Evolutionary conservation across 2,329 filamentous ascomycete species (phyloP).

Genomic region (Fusarium nurragi): DNA sequence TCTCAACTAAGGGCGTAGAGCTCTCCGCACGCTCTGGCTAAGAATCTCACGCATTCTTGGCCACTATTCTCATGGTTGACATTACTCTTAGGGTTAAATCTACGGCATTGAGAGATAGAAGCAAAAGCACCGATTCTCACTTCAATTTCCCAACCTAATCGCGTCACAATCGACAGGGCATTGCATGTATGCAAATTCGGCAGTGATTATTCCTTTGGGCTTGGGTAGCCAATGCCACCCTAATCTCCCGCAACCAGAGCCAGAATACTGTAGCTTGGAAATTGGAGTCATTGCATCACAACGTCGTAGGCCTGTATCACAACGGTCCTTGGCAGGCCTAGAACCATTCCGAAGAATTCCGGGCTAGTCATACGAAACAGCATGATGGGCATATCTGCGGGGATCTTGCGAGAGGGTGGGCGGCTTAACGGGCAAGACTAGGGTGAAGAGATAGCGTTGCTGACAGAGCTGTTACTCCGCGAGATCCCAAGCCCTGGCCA

Average conservation of each 20-base stretch:
- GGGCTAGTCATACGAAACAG: background rate
- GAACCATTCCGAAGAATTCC: conserved; percentile 17
- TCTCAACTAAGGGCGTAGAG: background rate
- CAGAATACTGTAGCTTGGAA: background rate
- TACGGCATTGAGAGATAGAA: background rate
- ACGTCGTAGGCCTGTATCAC: background rate
- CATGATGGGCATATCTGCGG: background rate
- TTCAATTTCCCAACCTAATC: background rate
- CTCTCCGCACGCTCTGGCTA: conserved; percentile 1
- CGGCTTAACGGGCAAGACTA: background rate
- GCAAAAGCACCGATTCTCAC: background rate
- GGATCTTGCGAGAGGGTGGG: background rate
- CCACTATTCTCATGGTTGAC: background rate
- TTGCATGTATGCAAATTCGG: background rate
- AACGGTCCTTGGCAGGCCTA: conserved; percentile 1
- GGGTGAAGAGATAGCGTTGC: background rate
- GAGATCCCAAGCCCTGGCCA: background rate
- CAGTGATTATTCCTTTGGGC: background rate
- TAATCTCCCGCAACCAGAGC: background rate
- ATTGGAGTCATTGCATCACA: conserved; percentile 12
- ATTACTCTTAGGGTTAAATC: no score
- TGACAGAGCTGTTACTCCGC: background rate
- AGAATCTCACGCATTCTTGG: background rate
- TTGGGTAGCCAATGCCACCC: conserved; percentile 13
- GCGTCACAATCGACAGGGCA: background rate